Conservation (phyloP, 306 rosid species). For the Carpinus fangiana region DNA sequence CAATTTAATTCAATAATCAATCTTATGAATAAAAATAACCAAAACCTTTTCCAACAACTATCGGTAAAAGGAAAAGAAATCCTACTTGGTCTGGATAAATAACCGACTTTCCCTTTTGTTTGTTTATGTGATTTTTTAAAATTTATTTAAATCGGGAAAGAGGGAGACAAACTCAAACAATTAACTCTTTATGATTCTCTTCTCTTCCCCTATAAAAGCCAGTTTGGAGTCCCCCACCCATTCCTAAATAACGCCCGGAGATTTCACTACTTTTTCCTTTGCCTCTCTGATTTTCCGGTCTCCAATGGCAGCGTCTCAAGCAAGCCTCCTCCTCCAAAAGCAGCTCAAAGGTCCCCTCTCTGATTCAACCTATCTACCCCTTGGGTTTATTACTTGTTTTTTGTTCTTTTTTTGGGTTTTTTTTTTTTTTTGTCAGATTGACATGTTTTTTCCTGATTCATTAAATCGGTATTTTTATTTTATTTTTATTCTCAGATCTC, state of each 20-base stretch:
- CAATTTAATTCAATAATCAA: too few species aligned
- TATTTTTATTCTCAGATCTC: constrained; percentile 39
- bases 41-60: neutral
- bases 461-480: neutral
- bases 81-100: neutral
- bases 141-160: neutral
- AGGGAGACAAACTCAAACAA: too few species aligned
- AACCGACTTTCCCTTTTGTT: neutral
- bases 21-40: too few species aligned
- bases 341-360: constrained; percentile 45
- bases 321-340: constrained; percentile 55
- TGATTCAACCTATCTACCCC: neutral
- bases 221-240: neutral
- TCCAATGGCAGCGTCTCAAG: constrained; percentile 49
- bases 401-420: neutral
- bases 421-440: neutral
- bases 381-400: neutral
- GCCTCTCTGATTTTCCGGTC: constrained; percentile 10
- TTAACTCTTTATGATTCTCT: neutral
- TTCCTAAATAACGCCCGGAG: neutral
- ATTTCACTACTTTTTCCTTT: neutral
- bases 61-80: neutral
- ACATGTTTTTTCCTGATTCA: neutral
- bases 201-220: neutral
- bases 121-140: neutral